Evolutionary conservation across 495 filamentous ascomycete species (phyloP), one percentile per base, ranked within the genome.

Genomic region (Daldinia childiae): DNA sequence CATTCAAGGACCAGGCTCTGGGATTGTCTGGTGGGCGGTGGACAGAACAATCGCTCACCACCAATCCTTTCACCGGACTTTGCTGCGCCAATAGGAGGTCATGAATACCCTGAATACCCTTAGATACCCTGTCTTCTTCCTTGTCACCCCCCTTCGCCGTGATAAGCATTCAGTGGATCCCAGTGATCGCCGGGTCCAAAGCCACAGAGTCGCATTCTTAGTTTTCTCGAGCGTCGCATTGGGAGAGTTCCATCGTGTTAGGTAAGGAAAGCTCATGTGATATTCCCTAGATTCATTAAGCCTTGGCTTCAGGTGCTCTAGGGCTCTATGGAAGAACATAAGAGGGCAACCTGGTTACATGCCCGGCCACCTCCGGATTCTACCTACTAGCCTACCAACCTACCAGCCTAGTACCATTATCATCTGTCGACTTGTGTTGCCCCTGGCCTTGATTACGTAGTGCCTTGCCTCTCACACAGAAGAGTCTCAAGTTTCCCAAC

Each of bases 171-270:
- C 21, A 58, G 50, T 62, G 30, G 58, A 39, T 64, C 59, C 41
- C 38, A 70, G 62, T 68, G 69, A 76, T 67, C 69, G 65, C 68
- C 68, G 74, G 74, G 69, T 67, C 67, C 65, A 73, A 48, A 76
- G 76, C 76, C 76, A 78, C 74, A 78, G 64, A 41, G 76, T 78
- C 48, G 65, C 55, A 78, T 78, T 69, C 74, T 69, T 4, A 70
- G 55, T 68, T 70, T 70, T 72, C 58, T 73, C 71, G 65, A 74
- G 71, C 64, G 75, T 74, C 36, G 72, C 65, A 76, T 67, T 65
- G 69, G 64, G 72, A 56, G 59, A 69, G 71, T 66, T 50, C 67
- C 73, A 77, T 73, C 73, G 75, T 73, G 73, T 73, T 72, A 75
- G 66, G 72, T 66, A 69, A 71, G 74, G 73, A 65, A 69, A 73